Conservation (phyloP, 2,329 filamentous ascomycete genomes). For the Didymella pinodella region DNA sequence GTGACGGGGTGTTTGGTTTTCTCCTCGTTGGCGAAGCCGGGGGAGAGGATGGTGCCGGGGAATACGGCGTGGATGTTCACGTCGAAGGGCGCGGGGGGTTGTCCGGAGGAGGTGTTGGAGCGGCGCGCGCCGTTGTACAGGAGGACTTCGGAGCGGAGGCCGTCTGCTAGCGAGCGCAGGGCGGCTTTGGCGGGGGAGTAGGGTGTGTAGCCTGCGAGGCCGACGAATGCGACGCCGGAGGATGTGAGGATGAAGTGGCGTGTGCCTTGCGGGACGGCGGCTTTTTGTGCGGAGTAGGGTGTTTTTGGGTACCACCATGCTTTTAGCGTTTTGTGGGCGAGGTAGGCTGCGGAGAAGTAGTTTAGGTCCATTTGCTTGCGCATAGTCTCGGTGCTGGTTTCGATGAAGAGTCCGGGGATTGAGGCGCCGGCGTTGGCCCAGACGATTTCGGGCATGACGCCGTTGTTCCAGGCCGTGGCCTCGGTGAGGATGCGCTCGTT, state of each 20-base stretch:
- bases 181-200: conserved; percentile 89
- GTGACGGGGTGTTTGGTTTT: conserved; percentile 81
- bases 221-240: conserved; percentile 76
- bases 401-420: conserved; percentile 77
- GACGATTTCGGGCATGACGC: conserved; percentile 77
- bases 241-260: conserved; percentile 90
- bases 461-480: conserved; percentile 80
- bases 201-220: conserved; percentile 80
- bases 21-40: conserved; percentile 80
- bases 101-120: conserved; percentile 33
- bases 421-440: conserved; percentile 88
- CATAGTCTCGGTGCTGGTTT: conserved; percentile 71
- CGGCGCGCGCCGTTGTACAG: conserved; percentile 76
- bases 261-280: conserved; percentile 40
- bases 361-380: conserved; percentile 89
- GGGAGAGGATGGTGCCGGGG: conserved; percentile 81
- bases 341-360: conserved; percentile 86
- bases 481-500: conserved; percentile 74
- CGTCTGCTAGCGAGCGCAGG: conserved; percentile 82
- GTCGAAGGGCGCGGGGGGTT: conserved; percentile 63
- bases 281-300: conserved; percentile 42
- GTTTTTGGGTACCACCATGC: conserved; percentile 69
- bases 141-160: conserved; percentile 81
- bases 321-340: conserved; percentile 79
- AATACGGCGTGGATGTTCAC: conserved; percentile 83